Evolutionary conservation across 192 early-diverging fungal genomes (phyloP).

Genomic region (Coemansia sp.): DNA sequence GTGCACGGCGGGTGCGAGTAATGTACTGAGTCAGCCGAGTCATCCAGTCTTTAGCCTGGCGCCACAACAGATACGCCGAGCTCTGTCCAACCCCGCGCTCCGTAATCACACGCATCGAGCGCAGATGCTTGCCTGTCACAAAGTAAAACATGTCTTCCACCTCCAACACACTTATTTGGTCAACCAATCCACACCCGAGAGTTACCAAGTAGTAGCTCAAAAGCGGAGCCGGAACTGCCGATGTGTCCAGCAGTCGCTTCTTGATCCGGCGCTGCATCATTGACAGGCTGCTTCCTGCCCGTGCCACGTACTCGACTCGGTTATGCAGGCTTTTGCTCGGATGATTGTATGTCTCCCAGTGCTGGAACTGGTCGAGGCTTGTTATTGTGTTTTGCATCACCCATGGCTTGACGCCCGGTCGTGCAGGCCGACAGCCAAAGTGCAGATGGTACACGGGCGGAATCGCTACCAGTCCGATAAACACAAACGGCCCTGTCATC

Average conservation of each 20-base stretch:
- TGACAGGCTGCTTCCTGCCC: conserved; percentile 5
- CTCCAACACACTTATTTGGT: neutral
- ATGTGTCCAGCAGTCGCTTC: conserved; percentile 9
- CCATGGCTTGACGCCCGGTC: conserved; percentile 1
- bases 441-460: conserved; percentile 18
- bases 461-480: conserved; percentile 9
- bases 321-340: neutral
- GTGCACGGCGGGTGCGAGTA: neutral
- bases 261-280: conserved; percentile 10
- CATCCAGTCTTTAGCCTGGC: conserved; percentile 12
- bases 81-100: neutral
- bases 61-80: conserved; percentile 1
- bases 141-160: conserved; percentile 13
- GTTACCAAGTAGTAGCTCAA: conserved; percentile 19
- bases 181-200: conserved; percentile 10
- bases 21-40: conserved; percentile 9
- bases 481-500: conserved; percentile 35
- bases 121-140: conserved; percentile 6
- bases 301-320: conserved; percentile 11
- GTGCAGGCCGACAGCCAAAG: conserved; percentile 18
- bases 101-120: conserved; percentile 9
- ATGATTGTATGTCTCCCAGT: neutral
- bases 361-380: conserved; percentile 16
- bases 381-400: conserved; percentile 13
- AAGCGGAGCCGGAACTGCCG: conserved; percentile 22